Conservation (phyloP, 2,329 filamentous ascomycete genomes). For the Ceratocystis colombiana region DNA sequence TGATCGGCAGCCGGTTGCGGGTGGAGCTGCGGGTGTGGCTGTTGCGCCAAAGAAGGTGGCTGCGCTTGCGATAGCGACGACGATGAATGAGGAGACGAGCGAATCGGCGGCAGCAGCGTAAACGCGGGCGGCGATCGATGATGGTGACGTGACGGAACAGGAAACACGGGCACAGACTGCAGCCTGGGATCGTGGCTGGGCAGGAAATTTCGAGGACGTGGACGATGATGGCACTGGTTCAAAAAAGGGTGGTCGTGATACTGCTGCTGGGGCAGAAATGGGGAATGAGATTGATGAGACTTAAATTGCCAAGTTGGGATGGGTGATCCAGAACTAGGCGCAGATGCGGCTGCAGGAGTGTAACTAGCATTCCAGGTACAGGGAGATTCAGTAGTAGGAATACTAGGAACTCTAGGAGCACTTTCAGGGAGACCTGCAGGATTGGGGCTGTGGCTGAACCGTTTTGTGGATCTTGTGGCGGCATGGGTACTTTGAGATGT, state of each 20-base stretch:
- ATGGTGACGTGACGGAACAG: conserved; percentile 4
- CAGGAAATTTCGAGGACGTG: not conserved
- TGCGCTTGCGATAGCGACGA: not conserved
- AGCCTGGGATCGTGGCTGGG: conserved; percentile 6
- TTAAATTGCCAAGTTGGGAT: conserved; percentile 6
- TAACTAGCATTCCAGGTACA: conserved; percentile 13
- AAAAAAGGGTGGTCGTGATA: not conserved
- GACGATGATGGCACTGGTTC: not conserved
- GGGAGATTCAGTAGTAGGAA: conserved; percentile 6
- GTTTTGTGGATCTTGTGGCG: not conserved
- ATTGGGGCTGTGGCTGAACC: conserved; percentile 1
- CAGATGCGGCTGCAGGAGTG: conserved; percentile 4
- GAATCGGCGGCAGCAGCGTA: conserved; percentile 5
- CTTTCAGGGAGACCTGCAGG: not conserved
- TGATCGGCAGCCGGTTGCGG: not conserved
- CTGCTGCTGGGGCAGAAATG: conserved; percentile 6
- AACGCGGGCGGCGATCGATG: conserved; percentile 9
- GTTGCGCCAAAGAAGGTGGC: not conserved
- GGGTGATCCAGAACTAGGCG: not conserved
- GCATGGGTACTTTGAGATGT: not conserved
- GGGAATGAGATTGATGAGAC: conserved; percentile 2
- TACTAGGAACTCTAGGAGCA: not conserved
- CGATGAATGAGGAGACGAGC: conserved; percentile 2
- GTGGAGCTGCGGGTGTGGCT: conserved; percentile 1
- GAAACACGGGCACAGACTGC: conserved; percentile 10